Evolutionary conservation across 1,139 yeast genomes (phyloP).

Genomic region (Candida pseudocylindracea): DNA sequence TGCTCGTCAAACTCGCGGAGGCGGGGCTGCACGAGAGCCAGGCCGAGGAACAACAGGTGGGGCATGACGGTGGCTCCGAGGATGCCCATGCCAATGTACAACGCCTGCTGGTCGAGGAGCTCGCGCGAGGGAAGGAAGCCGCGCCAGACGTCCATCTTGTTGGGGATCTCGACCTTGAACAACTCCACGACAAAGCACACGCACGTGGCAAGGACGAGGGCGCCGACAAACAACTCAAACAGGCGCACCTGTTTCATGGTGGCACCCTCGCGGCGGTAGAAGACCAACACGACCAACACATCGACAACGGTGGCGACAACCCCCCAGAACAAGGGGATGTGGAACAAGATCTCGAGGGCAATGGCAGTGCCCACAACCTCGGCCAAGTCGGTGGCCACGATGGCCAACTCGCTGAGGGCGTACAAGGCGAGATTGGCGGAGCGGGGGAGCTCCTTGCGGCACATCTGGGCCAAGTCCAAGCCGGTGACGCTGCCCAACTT

Average conservation of each 20-base stretch:
- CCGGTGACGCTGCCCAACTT: conserved; percentile 66
- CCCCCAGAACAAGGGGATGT: conserved; percentile 42
- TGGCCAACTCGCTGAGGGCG: conserved; percentile 48
- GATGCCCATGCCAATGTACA: conserved; percentile 49
- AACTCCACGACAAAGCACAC: conserved; percentile 40
- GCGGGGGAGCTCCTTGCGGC: conserved; percentile 37
- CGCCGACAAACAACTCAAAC: conserved; percentile 44
- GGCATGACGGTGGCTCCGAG: conserved; percentile 79
- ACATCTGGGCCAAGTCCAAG: conserved; percentile 54
- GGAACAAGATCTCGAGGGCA: conserved; percentile 44
- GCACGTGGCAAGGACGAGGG: conserved; percentile 42
- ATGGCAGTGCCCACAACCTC: conserved; percentile 74
- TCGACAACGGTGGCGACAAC: conserved; percentile 53
- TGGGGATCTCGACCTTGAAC: conserved; percentile 20
- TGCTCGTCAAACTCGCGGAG: conserved; percentile 38
- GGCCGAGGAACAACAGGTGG: conserved; percentile 52
- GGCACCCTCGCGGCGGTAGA: conserved; percentile 59
- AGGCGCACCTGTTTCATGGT: conserved; percentile 38
- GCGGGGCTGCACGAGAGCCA: conserved; percentile 58
- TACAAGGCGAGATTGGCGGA: conserved; percentile 35
- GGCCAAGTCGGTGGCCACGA: conserved; percentile 63
- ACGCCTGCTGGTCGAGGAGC: conserved; percentile 33
- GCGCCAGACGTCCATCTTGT: conserved; percentile 15
- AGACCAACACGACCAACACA: conserved; percentile 42
- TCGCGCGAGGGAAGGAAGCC: conserved; percentile 60